Evolutionary conservation across 441 rosid genomes (phyloP), one percentile per base, ranked within the genome.

Genomic region (Adansonia rubrostipa): DNA sequence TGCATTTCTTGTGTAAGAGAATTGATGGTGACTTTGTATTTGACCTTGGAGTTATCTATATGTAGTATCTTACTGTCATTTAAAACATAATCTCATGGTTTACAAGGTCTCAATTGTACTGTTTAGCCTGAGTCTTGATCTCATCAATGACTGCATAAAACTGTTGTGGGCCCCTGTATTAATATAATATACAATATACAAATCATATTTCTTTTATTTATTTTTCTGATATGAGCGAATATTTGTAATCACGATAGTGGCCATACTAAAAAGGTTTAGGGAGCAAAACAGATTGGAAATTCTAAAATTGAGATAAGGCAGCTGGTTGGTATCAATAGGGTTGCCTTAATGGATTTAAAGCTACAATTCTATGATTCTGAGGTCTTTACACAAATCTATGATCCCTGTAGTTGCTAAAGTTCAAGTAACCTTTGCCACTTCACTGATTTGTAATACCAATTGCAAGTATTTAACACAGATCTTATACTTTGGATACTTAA

Each of bases 11-110:
- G 0, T 69, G 57, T 19, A 50, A 28, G 33, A 76, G 62, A 33
- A 48, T 42, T 71, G 92, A 89, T 81, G 76, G 79, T 11, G 87
- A 87, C 85, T 75, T 76, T 57, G 13, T 36, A 76, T 87, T 80
- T 85, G 89, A 87, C 90, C 82, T 84, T 71, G 87, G 64, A 81
- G 82, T 84, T 87, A 83, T 85, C 88, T 76, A 75, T 78, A 75
- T 42, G 51, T 64, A 28, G 33, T 44, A 36, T 61, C 77, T 61
- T 20, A 14, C 28, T 62, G 19, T 22, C 58, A 70, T 53, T 65
- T 36, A 24, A 71, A 54, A 28, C 14, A 42, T 22, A 3, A 11
- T 65, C 70, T 40, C 28, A 40, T 20, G 42, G 17, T 10, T 64
- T 50, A 20, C 47, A 76, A 54, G 73, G 28, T 28, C 14, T 45